phyloP scores from a whole-genome alignment of 352 stramenopile species.

The Phytophthora quininea region DNA sequence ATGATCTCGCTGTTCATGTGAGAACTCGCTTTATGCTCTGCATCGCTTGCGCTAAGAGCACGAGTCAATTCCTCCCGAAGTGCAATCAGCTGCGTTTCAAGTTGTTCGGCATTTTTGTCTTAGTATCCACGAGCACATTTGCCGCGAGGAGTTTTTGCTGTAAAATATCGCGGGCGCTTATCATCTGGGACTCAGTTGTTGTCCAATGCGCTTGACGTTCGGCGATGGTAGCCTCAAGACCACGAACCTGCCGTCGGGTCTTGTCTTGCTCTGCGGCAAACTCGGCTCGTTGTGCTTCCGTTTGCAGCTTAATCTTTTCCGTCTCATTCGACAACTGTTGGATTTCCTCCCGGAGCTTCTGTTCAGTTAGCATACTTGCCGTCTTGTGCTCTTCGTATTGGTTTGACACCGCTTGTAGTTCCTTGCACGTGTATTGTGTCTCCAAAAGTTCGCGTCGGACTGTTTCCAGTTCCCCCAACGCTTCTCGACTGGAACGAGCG shows the following conservation, averaged over 20 bases:
- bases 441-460: conserved; percentile 27
- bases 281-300: conserved; percentile 38
- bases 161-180: conserved; percentile 53
- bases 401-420: conserved; percentile 33
- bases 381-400: conserved; percentile 43
- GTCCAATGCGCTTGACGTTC: conserved; percentile 46
- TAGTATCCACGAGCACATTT: conserved; percentile 46
- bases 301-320: conserved; percentile 52
- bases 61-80: conserved; percentile 55
- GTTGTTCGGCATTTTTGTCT: conserved; percentile 40
- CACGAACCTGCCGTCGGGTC: conserved; percentile 38
- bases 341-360: conserved; percentile 72
- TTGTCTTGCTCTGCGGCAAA: conserved; percentile 38
- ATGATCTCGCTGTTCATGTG: conserved; percentile 60
- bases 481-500: conserved; percentile 5
- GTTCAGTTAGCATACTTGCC: conserved; percentile 49
- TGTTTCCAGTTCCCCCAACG: conserved; percentile 21
- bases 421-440: conserved; percentile 13
- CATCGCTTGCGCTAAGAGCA: conserved; percentile 39
- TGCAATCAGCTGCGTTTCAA: conserved; percentile 51
- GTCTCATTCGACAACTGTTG: conserved; percentile 61
- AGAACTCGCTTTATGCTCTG: conserved; percentile 35
- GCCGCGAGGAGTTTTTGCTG: conserved; percentile 58
- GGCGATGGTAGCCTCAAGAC: conserved; percentile 43
- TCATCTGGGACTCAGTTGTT: conserved; percentile 35